Evolutionary conservation across 805 yeast genomes (phyloP).

Genomic region (Ogataea degrootiae): DNA sequence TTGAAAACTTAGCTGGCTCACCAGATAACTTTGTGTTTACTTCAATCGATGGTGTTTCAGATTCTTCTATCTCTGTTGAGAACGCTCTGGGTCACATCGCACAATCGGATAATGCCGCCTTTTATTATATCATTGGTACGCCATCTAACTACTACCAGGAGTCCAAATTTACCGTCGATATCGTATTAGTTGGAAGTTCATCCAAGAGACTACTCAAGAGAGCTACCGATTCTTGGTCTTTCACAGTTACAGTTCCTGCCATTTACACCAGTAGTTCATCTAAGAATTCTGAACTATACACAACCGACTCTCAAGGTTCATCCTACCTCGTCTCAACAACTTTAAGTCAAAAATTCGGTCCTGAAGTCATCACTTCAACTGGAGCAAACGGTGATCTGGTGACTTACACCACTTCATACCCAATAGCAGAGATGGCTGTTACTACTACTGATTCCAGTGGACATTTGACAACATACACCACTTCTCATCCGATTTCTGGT

Average conservation of each 20-base stretch:
- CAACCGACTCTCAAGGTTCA: neutral
- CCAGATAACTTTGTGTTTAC: neutral
- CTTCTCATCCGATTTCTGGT: neutral
- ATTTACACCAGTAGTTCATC: neutral
- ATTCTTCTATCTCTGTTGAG: neutral
- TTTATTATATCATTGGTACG: neutral
- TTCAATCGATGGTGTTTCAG: neutral
- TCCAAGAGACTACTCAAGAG: neutral
- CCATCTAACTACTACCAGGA: neutral
- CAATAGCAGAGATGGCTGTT: neutral
- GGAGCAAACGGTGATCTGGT: neutral
- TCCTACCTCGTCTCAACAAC: neutral
- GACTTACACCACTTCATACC: neutral
- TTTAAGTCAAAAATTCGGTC: no score
- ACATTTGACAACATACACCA: neutral
- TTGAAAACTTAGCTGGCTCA: neutral
- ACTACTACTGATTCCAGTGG: constrained; percentile 1
- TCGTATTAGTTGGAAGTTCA: neutral
- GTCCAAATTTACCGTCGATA: neutral
- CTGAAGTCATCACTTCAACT: neutral
- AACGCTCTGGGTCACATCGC: neutral
- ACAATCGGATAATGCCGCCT: neutral
- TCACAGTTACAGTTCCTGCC: neutral
- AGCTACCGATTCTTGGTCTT: neutral
- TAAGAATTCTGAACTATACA: neutral